These are phyloP conservation scores for Rhodotorula sp. DNA, from an alignment of 1,284 basidiomycete genomes.

Conservation along the genomic window DNA sequence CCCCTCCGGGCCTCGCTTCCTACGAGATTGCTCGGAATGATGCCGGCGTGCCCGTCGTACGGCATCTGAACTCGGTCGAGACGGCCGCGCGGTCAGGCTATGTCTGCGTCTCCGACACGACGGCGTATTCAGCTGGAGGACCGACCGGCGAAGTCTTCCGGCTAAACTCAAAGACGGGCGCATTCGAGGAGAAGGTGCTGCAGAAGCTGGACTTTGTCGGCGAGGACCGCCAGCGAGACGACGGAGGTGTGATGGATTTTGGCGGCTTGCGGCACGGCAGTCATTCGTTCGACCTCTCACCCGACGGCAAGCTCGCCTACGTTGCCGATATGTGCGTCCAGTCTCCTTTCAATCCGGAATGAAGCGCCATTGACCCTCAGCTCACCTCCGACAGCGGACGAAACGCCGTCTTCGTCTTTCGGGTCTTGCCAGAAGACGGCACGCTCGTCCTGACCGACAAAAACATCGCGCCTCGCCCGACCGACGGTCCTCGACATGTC, in stretches of 20 bases:
- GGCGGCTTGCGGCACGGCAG: constrained; percentile 47
- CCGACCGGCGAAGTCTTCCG: constrained; percentile 50
- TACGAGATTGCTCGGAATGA: constrained; percentile 37
- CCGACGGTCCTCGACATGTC: constrained; percentile 51
- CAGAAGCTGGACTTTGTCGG: constrained; percentile 42
- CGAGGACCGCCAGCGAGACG: constrained; percentile 27
- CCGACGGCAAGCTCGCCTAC: constrained; percentile 47
- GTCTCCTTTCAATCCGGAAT: background rate
- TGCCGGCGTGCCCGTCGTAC: constrained; percentile 21
- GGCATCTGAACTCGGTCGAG: constrained; percentile 36
- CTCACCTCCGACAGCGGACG: constrained; percentile 45
- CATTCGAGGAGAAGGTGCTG: constrained; percentile 41
- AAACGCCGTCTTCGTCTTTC: constrained; percentile 51
- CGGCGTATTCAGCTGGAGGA: constrained; percentile 51
- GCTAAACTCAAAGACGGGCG: constrained; percentile 45
- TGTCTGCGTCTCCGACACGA: constrained; percentile 43
- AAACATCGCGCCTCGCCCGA: constrained; percentile 47
- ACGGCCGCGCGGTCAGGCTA: constrained; percentile 46
- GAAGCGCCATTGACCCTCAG: background rate
- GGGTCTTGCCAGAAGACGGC: constrained; percentile 43
- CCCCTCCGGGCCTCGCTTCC: constrained; percentile 42
- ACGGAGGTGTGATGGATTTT: constrained; percentile 44
- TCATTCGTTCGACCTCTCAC: constrained; percentile 45
- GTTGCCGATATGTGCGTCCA: constrained; percentile 46
- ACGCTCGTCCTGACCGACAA: constrained; percentile 46